Evolutionary conservation across 306 rosid genomes (phyloP).

Genomic region (Cyclanthera cordifolia): DNA sequence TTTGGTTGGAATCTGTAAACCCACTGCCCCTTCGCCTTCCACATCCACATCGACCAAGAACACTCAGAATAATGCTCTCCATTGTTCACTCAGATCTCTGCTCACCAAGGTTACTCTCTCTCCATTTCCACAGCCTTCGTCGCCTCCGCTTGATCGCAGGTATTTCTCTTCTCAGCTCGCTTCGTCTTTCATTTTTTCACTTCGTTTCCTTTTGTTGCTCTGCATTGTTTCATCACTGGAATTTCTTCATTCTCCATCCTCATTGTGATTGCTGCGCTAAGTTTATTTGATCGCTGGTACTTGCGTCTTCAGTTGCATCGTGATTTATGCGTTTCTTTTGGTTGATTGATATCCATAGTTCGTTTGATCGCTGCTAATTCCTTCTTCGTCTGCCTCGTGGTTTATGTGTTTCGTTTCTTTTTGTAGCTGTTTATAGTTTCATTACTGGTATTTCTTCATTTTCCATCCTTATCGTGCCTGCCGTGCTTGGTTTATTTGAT

Average conservation of each 20-base stretch:
- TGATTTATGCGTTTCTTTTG: too few species aligned
- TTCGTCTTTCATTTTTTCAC: background rate
- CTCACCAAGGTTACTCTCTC: too few species aligned
- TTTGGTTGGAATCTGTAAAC: constrained; percentile 4
- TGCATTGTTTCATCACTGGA: too few species aligned
- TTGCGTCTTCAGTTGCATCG: too few species aligned
- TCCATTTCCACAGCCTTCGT: background rate
- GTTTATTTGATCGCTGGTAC: too few species aligned
- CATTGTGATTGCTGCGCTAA: too few species aligned
- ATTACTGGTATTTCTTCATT: background rate
- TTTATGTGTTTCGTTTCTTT: background rate
- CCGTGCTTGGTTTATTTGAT: background rate
- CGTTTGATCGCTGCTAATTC: background rate
- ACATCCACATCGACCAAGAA: background rate
- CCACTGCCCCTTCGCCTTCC: background rate
- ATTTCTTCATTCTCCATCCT: too few species aligned
- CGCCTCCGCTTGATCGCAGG: background rate
- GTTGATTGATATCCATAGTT: background rate
- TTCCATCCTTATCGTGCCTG: background rate
- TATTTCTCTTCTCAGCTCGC: background rate
- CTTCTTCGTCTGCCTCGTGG: background rate
- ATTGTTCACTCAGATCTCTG: background rate
- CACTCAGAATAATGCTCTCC: background rate
- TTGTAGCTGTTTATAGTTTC: background rate
- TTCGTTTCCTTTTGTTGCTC: too few species aligned